Conservation (phyloP, 2,329 filamentous ascomycete genomes). For the Talaromyces sp. region DNA sequence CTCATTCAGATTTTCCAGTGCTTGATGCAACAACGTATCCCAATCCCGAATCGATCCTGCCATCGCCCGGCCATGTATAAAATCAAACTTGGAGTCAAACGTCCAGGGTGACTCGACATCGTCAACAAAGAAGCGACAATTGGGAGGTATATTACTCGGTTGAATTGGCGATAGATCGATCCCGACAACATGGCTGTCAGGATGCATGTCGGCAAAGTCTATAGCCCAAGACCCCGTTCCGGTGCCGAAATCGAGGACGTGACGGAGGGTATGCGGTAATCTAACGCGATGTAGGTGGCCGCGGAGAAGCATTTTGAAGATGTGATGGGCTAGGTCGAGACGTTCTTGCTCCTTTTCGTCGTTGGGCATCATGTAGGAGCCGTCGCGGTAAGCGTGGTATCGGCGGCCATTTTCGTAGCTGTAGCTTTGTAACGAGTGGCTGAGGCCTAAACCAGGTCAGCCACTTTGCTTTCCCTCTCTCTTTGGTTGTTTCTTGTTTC, state of each 20-base stretch:
- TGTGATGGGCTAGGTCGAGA: constrained; percentile 18
- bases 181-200: constrained; percentile 16
- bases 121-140: constrained; percentile 20
- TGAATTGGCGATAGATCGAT: constrained; percentile 22
- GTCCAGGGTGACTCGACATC: constrained; percentile 27
- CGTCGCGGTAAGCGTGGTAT: constrained; percentile 20
- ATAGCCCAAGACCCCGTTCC: constrained; percentile 17
- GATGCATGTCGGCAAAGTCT: constrained; percentile 17
- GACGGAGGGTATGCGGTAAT: background rate
- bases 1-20: constrained; percentile 24
- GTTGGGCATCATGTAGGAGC: constrained; percentile 21
- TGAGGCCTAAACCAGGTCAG: constrained; percentile 1
- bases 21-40: constrained; percentile 22
- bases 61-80: constrained; percentile 25
- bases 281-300: constrained; percentile 8
- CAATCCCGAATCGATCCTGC: constrained; percentile 26
- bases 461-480: background rate
- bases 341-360: constrained; percentile 24
- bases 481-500: too few relatives aligned
- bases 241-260: constrained; percentile 16
- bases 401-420: constrained; percentile 18
- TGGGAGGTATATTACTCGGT: constrained; percentile 14
- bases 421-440: constrained; percentile 11
- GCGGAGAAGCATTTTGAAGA: constrained; percentile 13
- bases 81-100: constrained; percentile 24